Percentiles rank a stretch among this genome's conserved stretches.
phyloP scores from a whole-genome alignment of 1,284 basidiomycete species.

The Apiotrichum domesticum region DNA sequence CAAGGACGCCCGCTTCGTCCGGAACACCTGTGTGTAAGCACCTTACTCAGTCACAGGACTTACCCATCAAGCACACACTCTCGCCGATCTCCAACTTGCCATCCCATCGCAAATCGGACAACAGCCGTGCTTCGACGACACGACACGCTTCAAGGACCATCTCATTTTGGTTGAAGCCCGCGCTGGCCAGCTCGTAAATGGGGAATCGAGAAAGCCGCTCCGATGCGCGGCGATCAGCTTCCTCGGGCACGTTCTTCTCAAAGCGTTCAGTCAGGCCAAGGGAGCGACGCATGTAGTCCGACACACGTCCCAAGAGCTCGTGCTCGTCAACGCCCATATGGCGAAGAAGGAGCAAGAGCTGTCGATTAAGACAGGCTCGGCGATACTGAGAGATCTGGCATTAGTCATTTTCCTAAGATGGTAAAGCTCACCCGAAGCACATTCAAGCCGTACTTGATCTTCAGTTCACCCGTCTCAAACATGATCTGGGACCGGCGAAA shows the following conservation, averaged over 20 bases:
- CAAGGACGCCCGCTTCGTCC: conserved; percentile 25
- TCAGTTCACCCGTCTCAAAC: conserved; percentile 15
- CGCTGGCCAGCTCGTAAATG: conserved; percentile 16
- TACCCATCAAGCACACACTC: conserved; percentile 24
- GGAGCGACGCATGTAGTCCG: conserved; percentile 7
- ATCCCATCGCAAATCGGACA: conserved; percentile 25
- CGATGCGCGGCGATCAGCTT: conserved; percentile 6
- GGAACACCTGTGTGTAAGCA: conserved; percentile 18
- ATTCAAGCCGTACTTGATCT: conserved; percentile 16
- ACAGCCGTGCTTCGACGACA: conserved; percentile 18
- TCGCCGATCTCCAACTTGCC: conserved; percentile 21
- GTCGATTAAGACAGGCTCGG: conserved; percentile 25
- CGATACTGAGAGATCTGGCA: conserved; percentile 20
- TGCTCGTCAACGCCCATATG: conserved; percentile 20
- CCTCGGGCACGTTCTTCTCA: background rate
- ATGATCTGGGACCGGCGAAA: conserved; percentile 24
- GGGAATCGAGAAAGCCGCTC: conserved; percentile 13
- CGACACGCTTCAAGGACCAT: conserved; percentile 20
- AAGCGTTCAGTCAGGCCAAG: conserved; percentile 15
- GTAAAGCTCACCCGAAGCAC: conserved; percentile 14
- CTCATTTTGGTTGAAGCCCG: conserved; percentile 22
- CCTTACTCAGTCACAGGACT: background rate
- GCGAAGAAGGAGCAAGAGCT: conserved; percentile 24
- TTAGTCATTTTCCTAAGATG: background rate
- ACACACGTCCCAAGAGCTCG: conserved; percentile 15